Percentiles rank a stretch among this genome's conserved stretches.
phyloP scores from a whole-genome alignment of 2,329 filamentous ascomycete genomes.

The Leptodontidium sp. region DNA sequence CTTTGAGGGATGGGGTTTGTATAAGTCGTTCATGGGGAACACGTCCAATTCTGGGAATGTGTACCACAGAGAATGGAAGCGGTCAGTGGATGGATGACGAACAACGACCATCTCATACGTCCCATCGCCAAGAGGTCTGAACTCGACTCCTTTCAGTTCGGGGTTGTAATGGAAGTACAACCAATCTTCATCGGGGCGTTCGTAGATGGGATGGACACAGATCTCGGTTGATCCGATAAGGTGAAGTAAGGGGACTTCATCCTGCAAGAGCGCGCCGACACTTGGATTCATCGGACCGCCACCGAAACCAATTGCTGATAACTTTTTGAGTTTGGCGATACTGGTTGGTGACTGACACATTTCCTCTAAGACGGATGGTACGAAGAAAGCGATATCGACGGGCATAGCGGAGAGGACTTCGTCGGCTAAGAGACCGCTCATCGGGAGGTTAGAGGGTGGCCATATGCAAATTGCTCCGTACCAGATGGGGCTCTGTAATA shows the following conservation, averaged over 20 bases:
- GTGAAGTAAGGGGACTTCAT: background rate
- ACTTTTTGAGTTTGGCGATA: background rate
- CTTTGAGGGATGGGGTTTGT: conserved; percentile 48
- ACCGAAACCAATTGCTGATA: background rate
- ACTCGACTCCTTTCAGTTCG: background rate
- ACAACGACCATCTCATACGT: conserved; percentile 6
- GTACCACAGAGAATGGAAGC: conserved; percentile 42
- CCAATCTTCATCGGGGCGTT: background rate
- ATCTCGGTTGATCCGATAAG: background rate
- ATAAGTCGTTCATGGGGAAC: conserved; percentile 52
- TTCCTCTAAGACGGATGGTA: background rate
- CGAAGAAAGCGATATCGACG: background rate
- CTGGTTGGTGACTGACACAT: background rate
- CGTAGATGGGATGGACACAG: background rate
- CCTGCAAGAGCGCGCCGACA: background rate
- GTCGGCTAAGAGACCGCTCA: background rate
- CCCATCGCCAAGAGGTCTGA: background rate
- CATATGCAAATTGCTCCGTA: background rate
- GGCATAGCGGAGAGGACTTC: background rate
- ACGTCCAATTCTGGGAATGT: conserved; percentile 47
- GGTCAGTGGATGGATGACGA: background rate
- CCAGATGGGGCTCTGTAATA: background rate
- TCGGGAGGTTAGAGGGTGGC: background rate
- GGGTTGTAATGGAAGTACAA: conserved; percentile 6
- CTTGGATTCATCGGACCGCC: background rate